Evolutionary conservation across 768 basidiomycete species (phyloP).

Genomic region (Kondoa subrosea): DNA sequence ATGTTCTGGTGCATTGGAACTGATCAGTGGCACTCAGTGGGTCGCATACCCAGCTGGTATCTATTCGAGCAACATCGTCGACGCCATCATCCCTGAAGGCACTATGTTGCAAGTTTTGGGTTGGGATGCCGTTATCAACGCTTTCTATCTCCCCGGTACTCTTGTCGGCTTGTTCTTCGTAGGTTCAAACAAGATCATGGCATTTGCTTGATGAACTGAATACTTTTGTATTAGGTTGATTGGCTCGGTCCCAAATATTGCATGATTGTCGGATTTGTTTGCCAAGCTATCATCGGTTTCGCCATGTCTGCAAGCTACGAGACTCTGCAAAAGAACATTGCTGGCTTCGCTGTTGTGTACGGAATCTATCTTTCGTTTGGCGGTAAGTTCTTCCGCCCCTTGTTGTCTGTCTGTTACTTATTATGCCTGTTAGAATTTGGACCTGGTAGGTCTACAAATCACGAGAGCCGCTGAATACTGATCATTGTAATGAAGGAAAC

Average conservation of each 20-base stretch:
- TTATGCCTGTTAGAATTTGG: no score
- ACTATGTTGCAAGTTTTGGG: conserved; percentile 6
- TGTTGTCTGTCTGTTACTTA: no score
- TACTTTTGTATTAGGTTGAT: conserved; percentile 28
- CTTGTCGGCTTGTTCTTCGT: conserved; percentile 32
- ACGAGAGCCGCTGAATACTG: no score
- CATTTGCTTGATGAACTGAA: no score
- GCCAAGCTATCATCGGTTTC: conserved; percentile 40
- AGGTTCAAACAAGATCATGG: no score
- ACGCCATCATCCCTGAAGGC: conserved; percentile 17
- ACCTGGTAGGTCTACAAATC: no score
- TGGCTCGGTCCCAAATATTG: conserved; percentile 17
- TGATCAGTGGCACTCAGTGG: conserved; percentile 32
- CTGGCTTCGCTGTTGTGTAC: conserved; percentile 57
- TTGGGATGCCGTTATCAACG: conserved; percentile 31
- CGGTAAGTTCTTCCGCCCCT: no score
- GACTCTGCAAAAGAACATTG: conserved; percentile 47
- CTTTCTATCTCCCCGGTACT: conserved; percentile 51
- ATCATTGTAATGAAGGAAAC: no score
- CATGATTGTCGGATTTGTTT: conserved; percentile 20
- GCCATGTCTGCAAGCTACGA: conserved; percentile 71
- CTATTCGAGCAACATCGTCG: conserved; percentile 21
- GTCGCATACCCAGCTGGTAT: conserved; percentile 23
- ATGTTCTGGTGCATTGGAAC: background rate
- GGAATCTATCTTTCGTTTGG: conserved; percentile 82